Conservation (phyloP, 352 stramenopile genomes). For the Hyaloperonospora arabidopsidis region DNA sequence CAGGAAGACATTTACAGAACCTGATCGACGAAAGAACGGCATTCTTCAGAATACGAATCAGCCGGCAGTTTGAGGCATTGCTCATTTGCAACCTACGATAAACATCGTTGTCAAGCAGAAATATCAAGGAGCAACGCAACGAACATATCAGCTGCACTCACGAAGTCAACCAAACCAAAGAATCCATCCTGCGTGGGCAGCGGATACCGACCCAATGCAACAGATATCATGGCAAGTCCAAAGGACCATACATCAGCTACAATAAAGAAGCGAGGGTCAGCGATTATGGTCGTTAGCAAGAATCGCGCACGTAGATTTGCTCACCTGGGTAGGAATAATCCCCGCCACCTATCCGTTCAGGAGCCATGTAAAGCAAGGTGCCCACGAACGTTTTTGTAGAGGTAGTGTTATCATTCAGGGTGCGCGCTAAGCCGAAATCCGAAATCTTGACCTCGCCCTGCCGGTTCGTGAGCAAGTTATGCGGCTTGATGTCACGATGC, state of each 20-base stretch:
- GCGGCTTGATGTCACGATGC: slow-evolving; percentile 89
- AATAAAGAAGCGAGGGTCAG: slow-evolving; percentile 1
- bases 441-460: slow-evolving; percentile 85
- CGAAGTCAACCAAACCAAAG: slow-evolving; percentile 82
- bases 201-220: slow-evolving; percentile 76
- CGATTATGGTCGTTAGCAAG: slow-evolving; percentile 1
- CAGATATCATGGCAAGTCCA: slow-evolving; percentile 65
- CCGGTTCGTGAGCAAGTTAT: slow-evolving; percentile 85
- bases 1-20: slow-evolving; percentile 15
- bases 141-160: slow-evolving; percentile 17
- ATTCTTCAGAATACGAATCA: slow-evolving; percentile 60
- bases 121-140: background rate
- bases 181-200: slow-evolving; percentile 82
- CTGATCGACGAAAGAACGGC: slow-evolving; percentile 62
- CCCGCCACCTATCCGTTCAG: slow-evolving; percentile 87
- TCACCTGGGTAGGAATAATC: slow-evolving; percentile 85
- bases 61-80: slow-evolving; percentile 55
- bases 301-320: background rate
- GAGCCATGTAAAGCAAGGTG: slow-evolving; percentile 92
- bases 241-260: slow-evolving; percentile 82
- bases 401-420: slow-evolving; percentile 61
- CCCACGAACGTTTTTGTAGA: slow-evolving; percentile 90
- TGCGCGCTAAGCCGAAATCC: slow-evolving; percentile 79
- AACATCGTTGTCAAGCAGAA: background rate
- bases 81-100: slow-evolving; percentile 65